These are phyloP conservation scores for Phytophthora colocasiae DNA, from an alignment of 352 stramenopile species.

Conservation along the genomic window DNA sequence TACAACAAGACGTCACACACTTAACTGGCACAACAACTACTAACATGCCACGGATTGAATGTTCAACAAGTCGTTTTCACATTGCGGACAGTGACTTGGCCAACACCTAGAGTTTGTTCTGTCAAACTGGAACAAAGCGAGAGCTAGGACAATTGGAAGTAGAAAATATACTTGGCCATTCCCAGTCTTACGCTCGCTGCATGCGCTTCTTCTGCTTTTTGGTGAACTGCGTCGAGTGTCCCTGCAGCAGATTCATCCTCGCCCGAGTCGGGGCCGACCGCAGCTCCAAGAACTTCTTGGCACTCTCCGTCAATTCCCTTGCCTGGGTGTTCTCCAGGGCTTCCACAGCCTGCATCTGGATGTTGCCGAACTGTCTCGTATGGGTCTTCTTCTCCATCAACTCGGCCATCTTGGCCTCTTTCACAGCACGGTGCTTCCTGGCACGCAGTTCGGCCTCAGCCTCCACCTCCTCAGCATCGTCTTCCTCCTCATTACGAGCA, in stretches of 20 bases:
- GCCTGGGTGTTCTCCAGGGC: slow-evolving; percentile 46
- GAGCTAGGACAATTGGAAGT: too few relatives aligned
- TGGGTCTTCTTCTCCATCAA: slow-evolving; percentile 61
- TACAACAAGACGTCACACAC: too few relatives aligned
- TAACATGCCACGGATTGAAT: not conserved
- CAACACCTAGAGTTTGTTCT: slow-evolving; percentile 23
- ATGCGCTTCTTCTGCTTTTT: slow-evolving; percentile 74
- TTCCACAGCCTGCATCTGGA: slow-evolving; percentile 77
- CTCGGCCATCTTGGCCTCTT: slow-evolving; percentile 33
- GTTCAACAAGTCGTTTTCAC: slow-evolving; percentile 34
- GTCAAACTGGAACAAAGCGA: slow-evolving; percentile 31
- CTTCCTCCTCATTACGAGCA: slow-evolving; percentile 70
- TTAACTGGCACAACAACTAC: too few relatives aligned
- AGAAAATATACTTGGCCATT: too few relatives aligned
- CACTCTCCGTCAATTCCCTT: slow-evolving; percentile 53
- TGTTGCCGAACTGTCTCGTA: slow-evolving; percentile 76
- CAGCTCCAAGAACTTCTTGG: slow-evolving; percentile 60
- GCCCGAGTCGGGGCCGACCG: slow-evolving; percentile 55
- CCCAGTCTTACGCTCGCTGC: slow-evolving; percentile 7
- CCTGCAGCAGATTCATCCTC: slow-evolving; percentile 75
- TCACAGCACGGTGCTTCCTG: slow-evolving; percentile 34
- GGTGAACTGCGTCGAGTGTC: slow-evolving; percentile 71
- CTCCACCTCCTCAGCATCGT: slow-evolving; percentile 52
- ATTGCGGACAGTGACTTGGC: slow-evolving; percentile 22
- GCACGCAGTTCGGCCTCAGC: slow-evolving; percentile 25